Evolutionary conservation across 441 rosid genomes (phyloP).

Genomic region (Rhodomyrtus psidioides): DNA sequence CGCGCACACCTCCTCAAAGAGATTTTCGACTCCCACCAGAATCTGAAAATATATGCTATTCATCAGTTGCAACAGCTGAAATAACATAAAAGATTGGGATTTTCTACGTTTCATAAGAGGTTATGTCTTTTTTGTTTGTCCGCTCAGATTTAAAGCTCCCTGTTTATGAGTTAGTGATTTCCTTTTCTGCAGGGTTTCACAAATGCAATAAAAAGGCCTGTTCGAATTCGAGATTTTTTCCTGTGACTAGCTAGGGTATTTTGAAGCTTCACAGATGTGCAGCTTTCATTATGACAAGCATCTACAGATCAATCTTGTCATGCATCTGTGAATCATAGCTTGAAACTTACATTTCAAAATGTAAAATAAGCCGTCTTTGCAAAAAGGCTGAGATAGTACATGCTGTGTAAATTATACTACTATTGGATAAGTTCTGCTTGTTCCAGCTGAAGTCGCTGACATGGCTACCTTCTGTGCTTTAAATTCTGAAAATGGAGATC

Average conservation of each 20-base stretch:
- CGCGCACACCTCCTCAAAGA: not conserved
- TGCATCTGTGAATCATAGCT: not conserved
- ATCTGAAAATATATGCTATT: not conserved
- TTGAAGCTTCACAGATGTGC: not conserved
- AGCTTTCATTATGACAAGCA: not conserved
- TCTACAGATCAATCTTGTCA: not conserved
- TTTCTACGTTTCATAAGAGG: not conserved
- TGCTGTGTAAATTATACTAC: not conserved
- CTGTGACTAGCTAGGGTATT: constrained; percentile 5
- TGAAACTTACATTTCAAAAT: not conserved
- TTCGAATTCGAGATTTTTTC: constrained; percentile 72
- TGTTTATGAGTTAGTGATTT: not conserved
- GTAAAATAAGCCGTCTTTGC: not conserved
- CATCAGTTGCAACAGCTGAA: not conserved
- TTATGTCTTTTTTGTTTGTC: not conserved
- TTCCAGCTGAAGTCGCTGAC: not conserved
- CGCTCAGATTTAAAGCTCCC: not conserved
- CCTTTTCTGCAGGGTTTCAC: constrained; percentile 61
- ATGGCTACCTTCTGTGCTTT: not conserved
- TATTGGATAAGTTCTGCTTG: too few relatives aligned
- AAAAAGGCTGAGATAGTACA: not conserved
- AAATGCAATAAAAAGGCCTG: constrained; percentile 90
- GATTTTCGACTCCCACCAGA: not conserved
- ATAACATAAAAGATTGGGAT: not conserved
- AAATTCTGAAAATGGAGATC: not conserved